phyloP scores from a whole-genome alignment of 345 rosid species.

The Nasturtium officinale region DNA sequence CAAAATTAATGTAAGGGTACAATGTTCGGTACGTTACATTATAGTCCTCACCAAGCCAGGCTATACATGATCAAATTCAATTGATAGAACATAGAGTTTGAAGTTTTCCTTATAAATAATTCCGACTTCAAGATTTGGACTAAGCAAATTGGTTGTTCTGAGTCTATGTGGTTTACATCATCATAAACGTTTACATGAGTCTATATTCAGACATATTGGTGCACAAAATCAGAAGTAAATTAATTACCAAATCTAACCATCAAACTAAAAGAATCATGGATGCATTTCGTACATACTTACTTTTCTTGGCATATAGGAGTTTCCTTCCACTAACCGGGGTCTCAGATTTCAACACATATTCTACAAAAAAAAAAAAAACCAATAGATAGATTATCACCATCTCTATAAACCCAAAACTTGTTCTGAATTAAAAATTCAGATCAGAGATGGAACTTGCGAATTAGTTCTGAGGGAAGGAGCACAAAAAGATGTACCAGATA shows the following conservation, averaged over 20 bases:
- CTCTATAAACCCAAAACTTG: neutral
- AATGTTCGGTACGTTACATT: neutral
- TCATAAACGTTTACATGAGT: neutral
- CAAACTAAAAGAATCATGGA: neutral
- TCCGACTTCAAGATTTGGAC: neutral
- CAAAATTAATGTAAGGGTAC: neutral
- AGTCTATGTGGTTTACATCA: neutral
- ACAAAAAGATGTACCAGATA: slow-evolving; percentile 46
- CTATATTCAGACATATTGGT: neutral
- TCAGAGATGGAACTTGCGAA: too few relatives aligned
- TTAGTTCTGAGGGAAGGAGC: neutral
- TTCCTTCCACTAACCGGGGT: slow-evolving; percentile 50
- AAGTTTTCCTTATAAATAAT: neutral
- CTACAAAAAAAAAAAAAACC: slow-evolving; percentile 43
- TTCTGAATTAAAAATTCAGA: too few relatives aligned
- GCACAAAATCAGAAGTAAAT: neutral
- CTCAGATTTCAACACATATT: slow-evolving; percentile 49
- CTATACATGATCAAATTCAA: neutral
- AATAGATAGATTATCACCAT: neutral
- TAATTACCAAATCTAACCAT: neutral
- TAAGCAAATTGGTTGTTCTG: neutral
- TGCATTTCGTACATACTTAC: slow-evolving; percentile 41
- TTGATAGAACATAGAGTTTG: neutral
- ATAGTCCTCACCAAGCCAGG: neutral
- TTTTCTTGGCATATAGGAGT: slow-evolving; percentile 71